Base-by-base conservation (phyloP, 2,329 filamentous ascomycete species). In the Paraphoma chrysanthemicola region DNA sequence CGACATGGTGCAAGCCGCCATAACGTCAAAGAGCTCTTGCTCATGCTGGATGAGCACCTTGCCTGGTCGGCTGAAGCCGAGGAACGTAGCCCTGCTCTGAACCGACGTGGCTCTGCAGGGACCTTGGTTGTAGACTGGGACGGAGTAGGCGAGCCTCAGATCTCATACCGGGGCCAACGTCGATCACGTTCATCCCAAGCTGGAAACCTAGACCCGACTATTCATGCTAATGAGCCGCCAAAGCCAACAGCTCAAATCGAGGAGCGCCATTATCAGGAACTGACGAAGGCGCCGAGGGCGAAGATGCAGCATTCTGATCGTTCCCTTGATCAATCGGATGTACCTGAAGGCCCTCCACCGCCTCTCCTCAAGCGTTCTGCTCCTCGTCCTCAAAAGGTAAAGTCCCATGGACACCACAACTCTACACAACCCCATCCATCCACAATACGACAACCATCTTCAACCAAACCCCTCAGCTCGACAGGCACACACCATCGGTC, bases 101-200 rank as follows among this genome's bases (percentile, higher is more conserved):
- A 28, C 39, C 57, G 23, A 30, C 44, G 33, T 18, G 30, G 42
- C 4, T 48, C 48, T 28, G 44, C 51, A 1, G 62, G 62, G 7
- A 70, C 69, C 2, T 51, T 71, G 56, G 57, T 71, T 18, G 57
- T 72, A 1, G 68, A 72, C 44, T 71, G 60, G 44, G 60, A 64
- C 18, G 41, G 56, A 1, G 33, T 17, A n/a, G 39, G n/a, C 11
- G n/a, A 8, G 16, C 39, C 39, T n/a, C 11, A 16, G 14, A 17
- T 42, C 8, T 42, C 39, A 9, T 17, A 17, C 16, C 39, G 39
- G 11, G 16, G 16, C 39, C 12, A 42, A 14, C 14, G 14, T n/a
- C 8, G 3, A 42, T 4, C 12, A n/a, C 3, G 16, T n/a, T 8
- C 39, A 42, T n/a, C n/a, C 33, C 33, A 38, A 38, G 33, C 33